Base-by-base conservation (phyloP, 352 stramenopile genomes). In the Blastocystis sp. region DNA sequence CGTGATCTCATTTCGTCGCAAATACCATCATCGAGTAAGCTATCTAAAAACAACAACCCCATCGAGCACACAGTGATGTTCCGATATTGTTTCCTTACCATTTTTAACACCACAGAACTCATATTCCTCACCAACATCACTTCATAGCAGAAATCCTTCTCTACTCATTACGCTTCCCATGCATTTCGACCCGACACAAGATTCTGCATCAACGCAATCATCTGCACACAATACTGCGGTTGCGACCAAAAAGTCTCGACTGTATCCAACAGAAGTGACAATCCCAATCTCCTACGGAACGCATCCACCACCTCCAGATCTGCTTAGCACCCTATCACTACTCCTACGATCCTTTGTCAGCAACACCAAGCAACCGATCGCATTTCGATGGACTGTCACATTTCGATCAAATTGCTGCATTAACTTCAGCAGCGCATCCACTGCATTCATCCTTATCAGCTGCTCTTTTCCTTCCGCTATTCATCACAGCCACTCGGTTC, bases 371-470 rank as follows among this genome's bases (percentile, higher is more conserved):
- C 47, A 64, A 8, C 73, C 73, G 7, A 84, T n/a, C 3, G 29
- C n/a, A 37, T 84, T 53, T 0, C 34, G 20, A 18, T 50, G 18
- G 55, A 84, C n/a, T 8, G 50, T 41, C 50, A 66, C 20, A 13
- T 23, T 68, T 0, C 53, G 4, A 8, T 29, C 8, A 55, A 84
- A 84, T 43, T 84, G 47, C 23, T 68, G 47, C 29, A 84, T 29
- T 9, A 84, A 37, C 39, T 84, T 84, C 50, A 84, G 56, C 45
- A 84, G 50, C 9, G 53, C 41, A 39, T 84, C 53, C 9, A 84
- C 50, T 2, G 9, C 73, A 43, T 45, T 41, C n/a, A 15, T 7
- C 39, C 3, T 4, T 37, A 84, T 20, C 0, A 84, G 45, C 39
- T 54, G 26, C 29, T 43, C 34, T 15, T 13, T 26, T n/a, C 11